Percentiles rank a stretch among this genome's conserved stretches.
Evolutionary conservation across 2,329 filamentous ascomycete species (phyloP).

Genomic region (Colletotrichum nymphaeae): DNA sequence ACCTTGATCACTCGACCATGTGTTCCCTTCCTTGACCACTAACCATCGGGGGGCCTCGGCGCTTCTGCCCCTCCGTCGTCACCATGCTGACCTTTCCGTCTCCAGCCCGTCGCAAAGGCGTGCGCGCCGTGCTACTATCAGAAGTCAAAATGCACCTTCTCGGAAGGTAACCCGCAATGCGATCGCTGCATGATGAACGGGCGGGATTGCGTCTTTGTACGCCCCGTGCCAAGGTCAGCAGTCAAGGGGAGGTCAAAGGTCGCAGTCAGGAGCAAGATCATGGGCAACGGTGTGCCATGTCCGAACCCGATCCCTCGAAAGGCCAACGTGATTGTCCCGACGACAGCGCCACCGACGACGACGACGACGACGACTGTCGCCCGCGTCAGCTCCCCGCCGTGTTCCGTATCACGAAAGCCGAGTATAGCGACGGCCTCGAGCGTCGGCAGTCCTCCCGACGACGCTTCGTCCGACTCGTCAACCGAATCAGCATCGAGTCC

Average conservation of each 20-base stretch:
- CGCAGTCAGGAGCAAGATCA: constrained; percentile 25
- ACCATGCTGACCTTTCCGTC: neutral
- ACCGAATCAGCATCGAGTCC: constrained; percentile 32
- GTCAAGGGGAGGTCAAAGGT: constrained; percentile 31
- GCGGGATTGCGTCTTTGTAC: constrained; percentile 36
- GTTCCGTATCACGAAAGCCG: constrained; percentile 4
- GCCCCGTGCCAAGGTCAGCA: constrained; percentile 31
- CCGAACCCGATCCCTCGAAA: constrained; percentile 9
- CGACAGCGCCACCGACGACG: constrained; percentile 2
- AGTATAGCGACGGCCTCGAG: constrained; percentile 2
- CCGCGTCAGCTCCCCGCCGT: neutral
- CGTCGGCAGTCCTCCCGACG: constrained; percentile 25
- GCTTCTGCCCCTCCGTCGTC: neutral
- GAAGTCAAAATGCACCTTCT: constrained; percentile 35
- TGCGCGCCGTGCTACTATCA: constrained; percentile 36
- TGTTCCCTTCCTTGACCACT: neutral
- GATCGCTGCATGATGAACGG: constrained; percentile 34
- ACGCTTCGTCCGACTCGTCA: constrained; percentile 26
- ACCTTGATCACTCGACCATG: neutral
- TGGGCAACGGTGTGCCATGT: constrained; percentile 9
- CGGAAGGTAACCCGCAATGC: constrained; percentile 33
- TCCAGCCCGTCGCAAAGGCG: constrained; percentile 32
- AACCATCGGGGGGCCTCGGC: neutral
- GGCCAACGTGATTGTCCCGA: constrained; percentile 3
- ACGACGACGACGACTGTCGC: constrained; percentile 12